Evolutionary conservation across 78 protist genomes (phyloP).

Genomic region (Cavenderia fasciculata): DNA sequence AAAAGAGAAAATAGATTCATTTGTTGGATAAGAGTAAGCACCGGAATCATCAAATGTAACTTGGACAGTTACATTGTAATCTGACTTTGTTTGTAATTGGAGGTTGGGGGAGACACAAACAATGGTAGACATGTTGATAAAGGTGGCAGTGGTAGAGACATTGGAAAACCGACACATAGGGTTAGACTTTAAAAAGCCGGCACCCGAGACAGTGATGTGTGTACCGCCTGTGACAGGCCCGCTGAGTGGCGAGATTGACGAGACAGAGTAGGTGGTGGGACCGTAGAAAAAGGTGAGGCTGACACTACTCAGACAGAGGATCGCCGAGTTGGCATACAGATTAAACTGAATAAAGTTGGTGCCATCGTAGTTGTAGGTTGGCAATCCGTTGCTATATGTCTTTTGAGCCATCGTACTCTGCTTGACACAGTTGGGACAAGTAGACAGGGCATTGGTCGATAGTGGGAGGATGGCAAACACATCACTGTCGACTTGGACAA

Average conservation of each 20-base stretch:
- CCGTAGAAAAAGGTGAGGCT: conserved; percentile 32
- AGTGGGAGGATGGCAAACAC: neutral
- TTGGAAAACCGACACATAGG: conserved; percentile 34
- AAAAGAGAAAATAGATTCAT: too few species aligned
- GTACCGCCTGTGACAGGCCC: neutral
- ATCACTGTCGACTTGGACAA: too few species aligned
- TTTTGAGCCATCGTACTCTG: neutral
- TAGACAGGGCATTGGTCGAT: neutral
- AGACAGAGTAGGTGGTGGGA: neutral
- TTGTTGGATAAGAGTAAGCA: conserved; percentile 21
- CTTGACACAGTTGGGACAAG: neutral
- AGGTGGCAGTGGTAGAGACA: neutral
- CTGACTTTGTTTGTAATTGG: neutral
- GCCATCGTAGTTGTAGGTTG: neutral
- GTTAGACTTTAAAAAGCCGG: neutral
- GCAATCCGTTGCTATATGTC: neutral
- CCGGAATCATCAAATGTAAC: conserved; percentile 16
- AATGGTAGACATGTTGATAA: neutral
- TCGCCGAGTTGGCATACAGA: neutral
- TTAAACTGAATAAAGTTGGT: neutral
- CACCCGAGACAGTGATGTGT: neutral
- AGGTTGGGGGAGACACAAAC: conserved; percentile 14
- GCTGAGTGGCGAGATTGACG: neutral
- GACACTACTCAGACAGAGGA: conserved; percentile 7
- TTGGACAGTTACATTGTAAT: conserved; percentile 44